Conservation (phyloP, 2,329 filamentous ascomycete species). For the Aspergillus aculeatus region DNA sequence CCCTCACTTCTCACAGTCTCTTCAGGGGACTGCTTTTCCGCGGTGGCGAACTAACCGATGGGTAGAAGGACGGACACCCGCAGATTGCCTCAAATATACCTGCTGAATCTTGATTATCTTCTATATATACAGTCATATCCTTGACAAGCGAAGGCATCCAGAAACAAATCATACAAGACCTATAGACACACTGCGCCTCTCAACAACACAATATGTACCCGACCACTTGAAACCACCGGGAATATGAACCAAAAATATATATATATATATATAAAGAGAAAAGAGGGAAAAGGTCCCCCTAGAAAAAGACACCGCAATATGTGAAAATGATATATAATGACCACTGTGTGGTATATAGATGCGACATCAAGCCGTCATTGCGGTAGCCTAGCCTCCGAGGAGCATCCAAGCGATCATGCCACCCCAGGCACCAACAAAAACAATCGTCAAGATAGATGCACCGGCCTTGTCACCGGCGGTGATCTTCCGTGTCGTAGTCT, state of each 20-base stretch:
- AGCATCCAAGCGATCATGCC: conserved; percentile 33
- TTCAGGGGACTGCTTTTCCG: no score
- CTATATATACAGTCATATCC: not conserved
- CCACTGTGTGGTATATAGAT: not conserved
- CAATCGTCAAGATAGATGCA: conserved; percentile 37
- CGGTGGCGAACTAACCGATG: no score
- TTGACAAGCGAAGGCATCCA: not conserved
- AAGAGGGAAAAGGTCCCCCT: no score
- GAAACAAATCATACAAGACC: not conserved
- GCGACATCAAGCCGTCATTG: not conserved
- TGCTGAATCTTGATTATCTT: not conserved
- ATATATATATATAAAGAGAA: no score
- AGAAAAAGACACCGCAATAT: not conserved
- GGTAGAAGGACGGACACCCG: no score
- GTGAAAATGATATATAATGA: not conserved
- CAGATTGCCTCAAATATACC: not conserved
- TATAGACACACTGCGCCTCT: not conserved
- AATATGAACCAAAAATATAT: not conserved
- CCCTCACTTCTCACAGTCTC: no score
- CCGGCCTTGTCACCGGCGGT: conserved; percentile 38
- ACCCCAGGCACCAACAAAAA: conserved; percentile 29
- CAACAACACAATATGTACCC: not conserved
- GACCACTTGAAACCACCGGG: not conserved
- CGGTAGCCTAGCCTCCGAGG: conserved; percentile 19
- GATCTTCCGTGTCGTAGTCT: conserved; percentile 13